These are phyloP conservation scores for Lonicera japonica DNA, from an alignment of 129 eudicot species.

Conservation along the genomic window DNA sequence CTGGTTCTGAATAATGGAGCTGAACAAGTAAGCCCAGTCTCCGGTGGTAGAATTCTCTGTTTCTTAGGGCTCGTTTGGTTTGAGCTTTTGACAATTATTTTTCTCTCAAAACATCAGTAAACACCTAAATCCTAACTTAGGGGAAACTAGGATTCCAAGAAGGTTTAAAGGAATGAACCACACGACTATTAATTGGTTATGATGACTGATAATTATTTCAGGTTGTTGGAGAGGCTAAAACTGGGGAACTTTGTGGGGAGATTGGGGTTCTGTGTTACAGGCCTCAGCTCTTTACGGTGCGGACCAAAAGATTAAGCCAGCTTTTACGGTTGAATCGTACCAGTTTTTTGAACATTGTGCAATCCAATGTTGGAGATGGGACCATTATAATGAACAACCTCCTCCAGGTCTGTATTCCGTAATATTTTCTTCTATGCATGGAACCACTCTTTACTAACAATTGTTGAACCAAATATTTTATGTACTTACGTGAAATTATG, in stretches of 20 bases:
- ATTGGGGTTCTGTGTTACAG: constrained; percentile 91
- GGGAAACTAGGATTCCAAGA: too few species aligned
- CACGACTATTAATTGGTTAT: too few species aligned
- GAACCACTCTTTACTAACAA: too few species aligned
- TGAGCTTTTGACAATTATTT: not conserved
- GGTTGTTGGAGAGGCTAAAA: constrained; percentile 74
- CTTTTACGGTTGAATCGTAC: constrained; percentile 71
- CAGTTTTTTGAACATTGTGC: constrained; percentile 65
- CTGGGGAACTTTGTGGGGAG: constrained; percentile 86
- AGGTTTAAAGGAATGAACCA: not conserved
- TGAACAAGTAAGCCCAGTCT: constrained; percentile 71
- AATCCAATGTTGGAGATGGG: constrained; percentile 97
- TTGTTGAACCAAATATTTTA: too few species aligned
- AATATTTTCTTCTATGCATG: not conserved
- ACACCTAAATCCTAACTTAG: too few species aligned
- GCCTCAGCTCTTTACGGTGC: constrained; percentile 87
- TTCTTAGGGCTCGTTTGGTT: not conserved
- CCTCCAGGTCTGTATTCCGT: constrained; percentile 43
- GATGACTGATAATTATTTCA: constrained; percentile 14
- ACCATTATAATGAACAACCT: constrained; percentile 86
- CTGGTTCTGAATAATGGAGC: constrained; percentile 52
- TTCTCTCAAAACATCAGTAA: too few species aligned
- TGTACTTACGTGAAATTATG: too few species aligned
- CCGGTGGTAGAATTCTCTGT: not conserved
- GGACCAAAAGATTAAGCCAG: constrained; percentile 77